Conservation (phyloP, 495 filamentous ascomycete genomes). For the Barbatosphaeria neglecta region DNA sequence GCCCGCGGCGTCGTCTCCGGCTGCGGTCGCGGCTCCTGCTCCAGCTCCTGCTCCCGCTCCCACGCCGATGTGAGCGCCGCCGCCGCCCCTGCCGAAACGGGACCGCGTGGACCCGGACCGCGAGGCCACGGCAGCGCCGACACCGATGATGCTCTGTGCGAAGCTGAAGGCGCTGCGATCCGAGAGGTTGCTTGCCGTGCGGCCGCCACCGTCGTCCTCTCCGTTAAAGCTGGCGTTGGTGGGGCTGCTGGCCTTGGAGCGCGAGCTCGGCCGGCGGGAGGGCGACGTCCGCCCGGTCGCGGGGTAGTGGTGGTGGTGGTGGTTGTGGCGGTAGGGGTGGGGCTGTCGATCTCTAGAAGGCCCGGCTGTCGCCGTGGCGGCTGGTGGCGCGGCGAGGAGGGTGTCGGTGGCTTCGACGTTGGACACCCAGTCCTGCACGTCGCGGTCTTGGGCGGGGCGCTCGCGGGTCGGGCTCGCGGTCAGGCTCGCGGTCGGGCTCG, state of each 20-base stretch:
- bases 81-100: constrained; percentile 8
- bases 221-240: constrained; percentile 1
- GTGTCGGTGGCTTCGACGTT: constrained; percentile 47
- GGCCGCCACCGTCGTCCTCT: constrained; percentile 16
- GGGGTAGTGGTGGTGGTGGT: neutral
- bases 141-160: too few relatives aligned
- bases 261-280: constrained; percentile 1
- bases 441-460: constrained; percentile 26
- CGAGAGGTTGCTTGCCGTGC: constrained; percentile 27
- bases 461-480: too few relatives aligned
- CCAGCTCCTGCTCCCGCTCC: constrained; percentile 10
- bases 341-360: constrained; percentile 8
- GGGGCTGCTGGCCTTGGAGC: neutral
- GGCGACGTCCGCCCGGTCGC: constrained; percentile 2
- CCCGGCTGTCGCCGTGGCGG: constrained; percentile 5
- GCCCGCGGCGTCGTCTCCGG: constrained; percentile 3
- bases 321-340: constrained; percentile 2
- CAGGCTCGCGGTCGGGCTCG: too few relatives aligned
- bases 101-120: constrained; percentile 19
- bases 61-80: too few relatives aligned
- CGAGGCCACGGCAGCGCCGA: too few relatives aligned
- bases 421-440: constrained; percentile 49
- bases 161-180: constrained; percentile 29
- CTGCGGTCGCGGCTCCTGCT: constrained; percentile 9
- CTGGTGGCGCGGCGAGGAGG: constrained; percentile 15